Conservation (phyloP, 1,284 basidiomycete species). For the Moniliella sp. region DNA sequence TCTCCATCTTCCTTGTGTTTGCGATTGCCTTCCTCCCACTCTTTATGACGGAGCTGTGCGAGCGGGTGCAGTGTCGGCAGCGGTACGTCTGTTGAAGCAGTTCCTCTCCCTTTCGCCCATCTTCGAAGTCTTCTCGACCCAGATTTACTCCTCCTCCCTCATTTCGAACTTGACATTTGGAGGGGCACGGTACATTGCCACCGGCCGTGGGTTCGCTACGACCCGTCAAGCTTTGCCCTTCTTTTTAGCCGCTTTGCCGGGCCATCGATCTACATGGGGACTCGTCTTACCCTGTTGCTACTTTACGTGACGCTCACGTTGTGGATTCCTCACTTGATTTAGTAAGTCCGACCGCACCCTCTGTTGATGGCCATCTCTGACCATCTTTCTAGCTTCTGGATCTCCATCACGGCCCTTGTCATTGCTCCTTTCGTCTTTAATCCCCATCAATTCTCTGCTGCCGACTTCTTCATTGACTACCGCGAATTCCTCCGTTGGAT, state of each 20-base stretch:
- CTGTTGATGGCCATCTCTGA: too few species aligned
- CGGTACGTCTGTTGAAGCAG: slow-evolving; percentile 30
- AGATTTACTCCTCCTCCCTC: slow-evolving; percentile 33
- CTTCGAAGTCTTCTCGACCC: slow-evolving; percentile 33
- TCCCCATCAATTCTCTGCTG: slow-evolving; percentile 30
- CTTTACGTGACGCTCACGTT: slow-evolving; percentile 31
- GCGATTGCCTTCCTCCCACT: slow-evolving; percentile 34
- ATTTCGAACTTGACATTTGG: slow-evolving; percentile 32
- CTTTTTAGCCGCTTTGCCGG: slow-evolving; percentile 33
- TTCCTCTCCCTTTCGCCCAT: slow-evolving; percentile 29
- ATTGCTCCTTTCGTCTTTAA: slow-evolving; percentile 34
- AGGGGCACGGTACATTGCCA: slow-evolving; percentile 33
- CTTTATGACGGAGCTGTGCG: slow-evolving; percentile 31
- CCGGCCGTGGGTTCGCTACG: slow-evolving; percentile 32
- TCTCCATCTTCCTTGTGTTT: slow-evolving; percentile 33
- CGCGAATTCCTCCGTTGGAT: slow-evolving; percentile 34
- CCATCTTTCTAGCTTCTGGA: slow-evolving; percentile 18
- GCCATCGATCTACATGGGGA: slow-evolving; percentile 31
- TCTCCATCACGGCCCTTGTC: slow-evolving; percentile 29
- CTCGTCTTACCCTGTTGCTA: slow-evolving; percentile 25
- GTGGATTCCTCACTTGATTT: slow-evolving; percentile 33
- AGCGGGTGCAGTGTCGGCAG: slow-evolving; percentile 31
- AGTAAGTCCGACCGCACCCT: slow-evolving; percentile 4
- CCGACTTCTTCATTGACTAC: slow-evolving; percentile 34
- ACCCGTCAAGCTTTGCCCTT: slow-evolving; percentile 29